Percentiles rank a stretch among this genome's conserved stretches.
Evolutionary conservation across 2,329 filamentous ascomycete genomes (phyloP).

Genomic region (Cercospora nicotianae): DNA sequence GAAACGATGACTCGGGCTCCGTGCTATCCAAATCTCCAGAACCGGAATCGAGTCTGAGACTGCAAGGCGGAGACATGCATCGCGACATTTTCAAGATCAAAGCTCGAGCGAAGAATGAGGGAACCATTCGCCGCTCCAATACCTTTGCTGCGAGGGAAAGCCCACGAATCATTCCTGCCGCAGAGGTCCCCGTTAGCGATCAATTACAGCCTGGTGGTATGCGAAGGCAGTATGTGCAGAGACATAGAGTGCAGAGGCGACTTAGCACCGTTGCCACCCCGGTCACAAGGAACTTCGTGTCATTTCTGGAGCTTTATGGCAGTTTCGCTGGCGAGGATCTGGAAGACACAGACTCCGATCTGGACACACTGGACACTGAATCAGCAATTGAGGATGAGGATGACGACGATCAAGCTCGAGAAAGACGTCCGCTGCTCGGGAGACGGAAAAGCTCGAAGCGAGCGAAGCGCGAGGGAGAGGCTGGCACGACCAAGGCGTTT

Average conservation of each 20-base stretch:
- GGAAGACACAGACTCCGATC: constrained; percentile 49
- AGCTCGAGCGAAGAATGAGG: constrained; percentile 50
- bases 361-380: constrained; percentile 54
- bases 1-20: constrained; percentile 14
- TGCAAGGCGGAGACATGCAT: constrained; percentile 77
- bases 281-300: constrained; percentile 69
- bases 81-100: constrained; percentile 75
- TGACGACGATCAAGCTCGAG: constrained; percentile 55
- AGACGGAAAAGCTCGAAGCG: constrained; percentile 55
- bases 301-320: constrained; percentile 74
- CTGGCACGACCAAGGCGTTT: constrained; percentile 70
- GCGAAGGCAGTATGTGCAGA: constrained; percentile 53
- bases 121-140: constrained; percentile 53
- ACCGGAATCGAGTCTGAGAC: constrained; percentile 64
- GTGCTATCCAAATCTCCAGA: constrained; percentile 13
- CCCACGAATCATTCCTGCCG: constrained; percentile 17
- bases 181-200: constrained; percentile 45
- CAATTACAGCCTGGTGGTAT: constrained; percentile 55
- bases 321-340: constrained; percentile 74
- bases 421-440: constrained; percentile 62
- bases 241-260: constrained; percentile 45
- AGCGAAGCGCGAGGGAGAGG: constrained; percentile 56
- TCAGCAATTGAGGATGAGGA: constrained; percentile 61
- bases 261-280: constrained; percentile 50
- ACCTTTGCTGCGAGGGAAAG: constrained; percentile 61